Evolutionary conservation across 371 early-diverging fungal species (phyloP), one percentile per base, ranked within the genome.

Genomic region (Conidiobolus incongruus): DNA sequence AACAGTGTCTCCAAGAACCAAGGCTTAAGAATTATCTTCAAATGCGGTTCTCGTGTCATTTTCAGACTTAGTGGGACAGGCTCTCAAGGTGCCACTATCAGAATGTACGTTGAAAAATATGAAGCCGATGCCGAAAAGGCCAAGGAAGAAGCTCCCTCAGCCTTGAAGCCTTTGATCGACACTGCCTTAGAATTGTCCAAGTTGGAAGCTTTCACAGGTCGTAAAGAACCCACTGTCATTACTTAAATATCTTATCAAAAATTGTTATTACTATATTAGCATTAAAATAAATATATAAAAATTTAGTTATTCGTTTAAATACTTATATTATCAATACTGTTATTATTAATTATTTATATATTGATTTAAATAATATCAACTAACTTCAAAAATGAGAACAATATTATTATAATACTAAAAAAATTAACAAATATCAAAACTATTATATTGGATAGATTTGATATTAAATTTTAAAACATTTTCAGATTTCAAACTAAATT

Each of bases 21-120:
- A 55, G 96, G 96, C 46, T 51, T 96, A 21, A 78, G 91, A 42
- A 66, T 94, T 40, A 60, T 89, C 40, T 94, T 93, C 55, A 61
- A 61, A 24, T 91, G 93, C 55, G 80, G 82, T 11, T 84, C 86
- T 2, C 79, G 96, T 45, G 66, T 93, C 40, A 73, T 96, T 37
- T 79, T 87, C 60, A 81, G 96, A 23, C 61, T 93, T 23, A 80
- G 81, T 35, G 96, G 96, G 12, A 96, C 96, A 1, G 96, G 96
- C 13, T 82, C 83, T 7, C 80, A 83, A 45, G 94, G 94, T 20
- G 96, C 96, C 1, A 96, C 96, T 29, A 70, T 96, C 29, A 81
- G 96, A 48, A 63, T 96, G 20, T 96, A 96, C 49, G 81, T 90
- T 20, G 96, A 96, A 56, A 82, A 84, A 58, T 94, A 87, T 52